A percentile compares a stretch with the other conserved stretches of the same genome.
Evolutionary conservation across 140 eudicot species (phyloP).

Genomic region (Erigeron philadelphicus): DNA sequence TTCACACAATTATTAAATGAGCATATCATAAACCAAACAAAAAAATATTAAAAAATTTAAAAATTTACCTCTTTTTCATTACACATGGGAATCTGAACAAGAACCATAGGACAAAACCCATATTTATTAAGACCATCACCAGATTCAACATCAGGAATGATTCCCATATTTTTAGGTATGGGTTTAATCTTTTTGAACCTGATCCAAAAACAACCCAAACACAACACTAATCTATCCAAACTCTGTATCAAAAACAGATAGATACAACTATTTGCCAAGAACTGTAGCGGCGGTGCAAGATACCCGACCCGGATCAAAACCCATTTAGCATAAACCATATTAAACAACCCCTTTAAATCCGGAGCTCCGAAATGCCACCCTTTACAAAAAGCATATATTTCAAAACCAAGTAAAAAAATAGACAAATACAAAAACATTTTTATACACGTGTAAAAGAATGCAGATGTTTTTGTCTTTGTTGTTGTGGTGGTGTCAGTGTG

Average conservation of each 20-base stretch:
- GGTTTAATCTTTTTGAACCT: slow-evolving; percentile 61
- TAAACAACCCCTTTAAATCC: slow-evolving; percentile 48
- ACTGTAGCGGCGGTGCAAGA: slow-evolving; percentile 73
- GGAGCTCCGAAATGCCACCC: slow-evolving; percentile 59
- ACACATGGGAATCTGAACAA: slow-evolving; percentile 93
- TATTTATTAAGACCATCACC: slow-evolving; percentile 36
- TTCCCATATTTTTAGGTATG: slow-evolving; percentile 24
- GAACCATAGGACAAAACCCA: slow-evolving; percentile 83
- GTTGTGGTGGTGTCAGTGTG: slow-evolving; percentile 39
- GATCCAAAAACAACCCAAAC: slow-evolving; percentile 83
- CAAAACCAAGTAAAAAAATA: slow-evolving; percentile 49
- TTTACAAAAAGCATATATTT: slow-evolving; percentile 59
- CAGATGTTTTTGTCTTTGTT: no score
- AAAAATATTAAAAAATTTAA: no score
- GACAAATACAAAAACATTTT: slow-evolving; percentile 47
- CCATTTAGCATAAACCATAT: slow-evolving; percentile 57
- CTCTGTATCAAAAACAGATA: slow-evolving; percentile 63
- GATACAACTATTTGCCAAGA: slow-evolving; percentile 59
- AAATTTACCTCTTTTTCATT: slow-evolving; percentile 74
- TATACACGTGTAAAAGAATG: slow-evolving; percentile 42
- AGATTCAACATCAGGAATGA: slow-evolving; percentile 38
- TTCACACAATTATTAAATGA: no score
- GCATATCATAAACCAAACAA: no score
- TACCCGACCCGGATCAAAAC: slow-evolving; percentile 63
- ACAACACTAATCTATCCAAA: slow-evolving; percentile 63